phyloP scores from a whole-genome alignment of 768 basidiomycete genomes.

The Pleurotus platypus region DNA sequence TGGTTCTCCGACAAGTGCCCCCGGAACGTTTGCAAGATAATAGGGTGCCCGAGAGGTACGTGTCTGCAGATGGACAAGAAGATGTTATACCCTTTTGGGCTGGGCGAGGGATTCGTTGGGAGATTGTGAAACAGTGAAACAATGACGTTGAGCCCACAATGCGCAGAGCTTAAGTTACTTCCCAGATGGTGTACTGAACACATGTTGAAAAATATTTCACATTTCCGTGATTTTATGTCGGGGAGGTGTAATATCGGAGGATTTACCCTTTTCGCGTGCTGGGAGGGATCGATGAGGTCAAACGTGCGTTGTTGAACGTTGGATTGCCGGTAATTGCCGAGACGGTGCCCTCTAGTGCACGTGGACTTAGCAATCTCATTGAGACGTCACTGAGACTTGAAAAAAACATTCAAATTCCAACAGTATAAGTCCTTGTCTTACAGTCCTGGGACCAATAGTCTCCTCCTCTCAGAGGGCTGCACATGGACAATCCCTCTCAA shows the following conservation, averaged over 20 bases:
- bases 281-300: slow-evolving; percentile 7
- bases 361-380: slow-evolving; percentile 7
- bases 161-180: not conserved
- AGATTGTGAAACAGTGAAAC: slow-evolving; percentile 28
- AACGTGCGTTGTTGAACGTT: slow-evolving; percentile 9
- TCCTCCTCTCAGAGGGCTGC: slow-evolving; percentile 4
- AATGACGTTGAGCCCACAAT: no score
- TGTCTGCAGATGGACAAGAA: slow-evolving; percentile 33
- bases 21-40: slow-evolving; percentile 22
- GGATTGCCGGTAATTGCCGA: slow-evolving; percentile 8
- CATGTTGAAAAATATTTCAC: not conserved
- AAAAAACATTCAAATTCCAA: slow-evolving; percentile 1
- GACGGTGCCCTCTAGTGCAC: not conserved
- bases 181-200: not conserved
- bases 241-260: not conserved
- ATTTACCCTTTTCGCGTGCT: not conserved
- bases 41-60: slow-evolving; percentile 47
- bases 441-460: slow-evolving; percentile 3
- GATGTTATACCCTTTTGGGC: slow-evolving; percentile 84
- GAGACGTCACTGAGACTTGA: not conserved
- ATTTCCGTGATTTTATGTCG: not conserved
- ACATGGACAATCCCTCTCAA: slow-evolving; percentile 2
- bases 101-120: slow-evolving; percentile 78
- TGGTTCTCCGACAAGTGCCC: slow-evolving; percentile 41
- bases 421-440: slow-evolving; percentile 7